Conservation (phyloP, 2,329 filamentous ascomycete species). For the Microsporum audouinii region DNA sequence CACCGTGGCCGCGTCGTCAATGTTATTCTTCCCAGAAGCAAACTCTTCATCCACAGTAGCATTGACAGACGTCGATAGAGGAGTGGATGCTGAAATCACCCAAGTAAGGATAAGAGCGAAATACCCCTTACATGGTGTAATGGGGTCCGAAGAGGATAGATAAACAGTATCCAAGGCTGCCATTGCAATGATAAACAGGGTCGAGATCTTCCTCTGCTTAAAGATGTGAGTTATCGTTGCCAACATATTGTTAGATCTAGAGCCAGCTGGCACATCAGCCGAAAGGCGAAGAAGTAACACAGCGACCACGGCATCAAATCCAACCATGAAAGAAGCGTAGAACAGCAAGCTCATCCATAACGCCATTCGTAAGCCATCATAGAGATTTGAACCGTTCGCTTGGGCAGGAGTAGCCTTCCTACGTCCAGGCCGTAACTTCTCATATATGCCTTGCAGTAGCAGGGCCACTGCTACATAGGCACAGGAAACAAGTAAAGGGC, state of each 20-base stretch:
- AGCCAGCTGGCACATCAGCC: background rate
- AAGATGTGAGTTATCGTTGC: background rate
- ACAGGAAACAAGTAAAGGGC: background rate
- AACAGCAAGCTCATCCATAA: constrained; percentile 41
- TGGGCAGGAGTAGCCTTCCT: background rate
- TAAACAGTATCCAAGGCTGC: constrained; percentile 3
- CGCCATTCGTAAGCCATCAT: constrained; percentile 22
- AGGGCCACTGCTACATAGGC: background rate
- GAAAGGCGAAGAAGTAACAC: constrained; percentile 31
- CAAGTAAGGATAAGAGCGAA: constrained; percentile 6
- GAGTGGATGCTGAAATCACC: background rate
- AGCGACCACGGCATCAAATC: constrained; percentile 44
- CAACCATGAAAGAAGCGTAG: constrained; percentile 45
- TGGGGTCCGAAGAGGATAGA: background rate
- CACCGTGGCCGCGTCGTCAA: background rate
- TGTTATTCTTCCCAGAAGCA: background rate
- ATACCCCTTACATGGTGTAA: constrained; percentile 5
- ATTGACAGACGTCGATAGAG: background rate
- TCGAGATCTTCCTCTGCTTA: constrained; percentile 7
- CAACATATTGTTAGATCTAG: background rate
- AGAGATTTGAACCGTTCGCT: background rate
- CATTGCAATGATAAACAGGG: constrained; percentile 7
- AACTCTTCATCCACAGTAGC: background rate
- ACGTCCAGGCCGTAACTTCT: background rate
- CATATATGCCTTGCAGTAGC: background rate